Percentiles rank a stretch among this genome's conserved stretches.
Evolutionary conservation across 495 filamentous ascomycete genomes (phyloP).

Genomic region (Podospora pseudoanserina): DNA sequence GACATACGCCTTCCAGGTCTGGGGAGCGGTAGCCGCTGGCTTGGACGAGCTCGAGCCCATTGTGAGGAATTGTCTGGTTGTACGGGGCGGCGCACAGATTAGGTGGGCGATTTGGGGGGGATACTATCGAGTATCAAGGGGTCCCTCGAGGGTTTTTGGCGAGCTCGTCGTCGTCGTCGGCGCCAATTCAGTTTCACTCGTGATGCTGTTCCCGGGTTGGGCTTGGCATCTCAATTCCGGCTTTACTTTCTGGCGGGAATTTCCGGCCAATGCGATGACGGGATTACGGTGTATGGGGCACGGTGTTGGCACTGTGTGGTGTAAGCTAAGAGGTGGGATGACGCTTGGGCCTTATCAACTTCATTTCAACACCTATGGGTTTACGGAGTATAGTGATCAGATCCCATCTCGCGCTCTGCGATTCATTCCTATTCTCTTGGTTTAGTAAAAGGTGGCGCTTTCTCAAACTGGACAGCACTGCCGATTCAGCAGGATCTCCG

Average conservation of each 20-base stretch:
- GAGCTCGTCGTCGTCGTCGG: conserved; percentile 8
- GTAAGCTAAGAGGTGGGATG: neutral
- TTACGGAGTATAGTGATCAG: too few relatives aligned
- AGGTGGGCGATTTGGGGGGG: conserved; percentile 9
- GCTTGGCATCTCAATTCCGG: conserved; percentile 24
- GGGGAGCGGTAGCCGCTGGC: conserved; percentile 37
- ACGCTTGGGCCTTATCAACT: conserved; percentile 16
- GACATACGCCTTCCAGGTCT: conserved; percentile 49
- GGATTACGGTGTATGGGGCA: conserved; percentile 11
- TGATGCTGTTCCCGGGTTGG: conserved; percentile 20
- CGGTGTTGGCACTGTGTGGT: conserved; percentile 6
- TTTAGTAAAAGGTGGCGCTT: too few relatives aligned
- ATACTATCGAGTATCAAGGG: conserved; percentile 1
- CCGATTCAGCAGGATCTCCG: too few relatives aligned
- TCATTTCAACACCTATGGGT: neutral
- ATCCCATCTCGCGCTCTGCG: too few relatives aligned
- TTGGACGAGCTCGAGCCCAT: conserved; percentile 53
- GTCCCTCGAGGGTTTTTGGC: conserved; percentile 9
- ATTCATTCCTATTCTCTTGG: too few relatives aligned
- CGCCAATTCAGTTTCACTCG: neutral
- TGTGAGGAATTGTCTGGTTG: conserved; percentile 14
- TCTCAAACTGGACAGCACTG: too few relatives aligned
- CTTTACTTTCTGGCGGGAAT: conserved; percentile 19
- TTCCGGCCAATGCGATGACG: conserved; percentile 20
- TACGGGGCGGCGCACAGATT: neutral